Conservation (phyloP, 2,329 filamentous ascomycete species). For the Aspergillus texensis region DNA sequence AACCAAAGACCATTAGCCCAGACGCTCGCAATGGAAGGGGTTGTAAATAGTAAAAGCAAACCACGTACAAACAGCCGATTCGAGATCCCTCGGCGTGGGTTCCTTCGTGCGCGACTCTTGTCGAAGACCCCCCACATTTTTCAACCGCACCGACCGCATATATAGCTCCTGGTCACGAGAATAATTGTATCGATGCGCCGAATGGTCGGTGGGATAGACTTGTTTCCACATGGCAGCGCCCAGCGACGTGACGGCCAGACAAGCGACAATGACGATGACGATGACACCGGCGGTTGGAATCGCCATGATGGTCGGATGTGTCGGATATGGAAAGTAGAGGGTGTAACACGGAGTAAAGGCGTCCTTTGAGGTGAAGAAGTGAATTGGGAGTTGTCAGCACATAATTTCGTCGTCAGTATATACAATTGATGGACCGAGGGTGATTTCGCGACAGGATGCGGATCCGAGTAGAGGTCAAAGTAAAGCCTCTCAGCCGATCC, state of each 20-base stretch:
- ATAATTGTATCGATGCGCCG: slow-evolving; percentile 19
- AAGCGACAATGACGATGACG: slow-evolving; percentile 37
- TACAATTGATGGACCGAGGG: background rate
- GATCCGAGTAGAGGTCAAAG: background rate
- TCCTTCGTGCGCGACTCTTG: slow-evolving; percentile 22
- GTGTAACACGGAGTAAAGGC: background rate
- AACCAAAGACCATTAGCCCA: background rate
- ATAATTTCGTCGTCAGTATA: background rate
- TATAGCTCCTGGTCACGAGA: slow-evolving; percentile 34
- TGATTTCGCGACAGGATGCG: background rate
- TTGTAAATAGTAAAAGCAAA: too few species aligned
- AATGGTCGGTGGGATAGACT: slow-evolving; percentile 23
- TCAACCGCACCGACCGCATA: slow-evolving; percentile 35
- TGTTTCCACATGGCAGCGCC: slow-evolving; percentile 34
- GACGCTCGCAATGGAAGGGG: too few species aligned
- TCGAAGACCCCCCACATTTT: slow-evolving; percentile 27
- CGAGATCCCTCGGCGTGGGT: slow-evolving; percentile 8
- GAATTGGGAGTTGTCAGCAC: background rate
- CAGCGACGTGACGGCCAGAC: slow-evolving; percentile 31
- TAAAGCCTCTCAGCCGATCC: background rate
- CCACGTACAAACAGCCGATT: slow-evolving; percentile 3
- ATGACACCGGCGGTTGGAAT: slow-evolving; percentile 30
- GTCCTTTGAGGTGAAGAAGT: background rate
- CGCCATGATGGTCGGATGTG: slow-evolving; percentile 16
- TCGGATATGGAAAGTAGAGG: background rate